These are phyloP conservation scores for Quercus gilva DNA, from an alignment of 306 rosid species.

Conservation along the genomic window DNA sequence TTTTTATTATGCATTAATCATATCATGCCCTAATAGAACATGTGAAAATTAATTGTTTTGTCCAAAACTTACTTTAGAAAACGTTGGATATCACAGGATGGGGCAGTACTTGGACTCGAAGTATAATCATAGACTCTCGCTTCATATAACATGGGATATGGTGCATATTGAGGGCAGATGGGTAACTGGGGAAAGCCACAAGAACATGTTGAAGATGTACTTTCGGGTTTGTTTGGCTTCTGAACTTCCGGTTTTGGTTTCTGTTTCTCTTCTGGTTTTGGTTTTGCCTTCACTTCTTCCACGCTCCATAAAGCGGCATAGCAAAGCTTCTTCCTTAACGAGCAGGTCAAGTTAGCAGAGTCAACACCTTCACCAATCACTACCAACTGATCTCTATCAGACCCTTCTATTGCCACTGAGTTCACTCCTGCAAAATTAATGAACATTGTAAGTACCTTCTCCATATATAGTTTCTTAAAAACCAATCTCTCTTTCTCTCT, in stretches of 20 bases:
- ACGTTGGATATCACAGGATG: neutral
- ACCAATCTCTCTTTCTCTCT: too few species aligned
- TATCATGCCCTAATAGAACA: too few species aligned
- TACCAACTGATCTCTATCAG: constrained; percentile 23
- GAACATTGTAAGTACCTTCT: neutral
- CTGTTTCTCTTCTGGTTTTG: neutral
- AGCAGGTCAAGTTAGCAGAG: constrained; percentile 9
- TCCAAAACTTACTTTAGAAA: neutral
- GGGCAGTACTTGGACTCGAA: neutral
- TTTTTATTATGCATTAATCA: too few species aligned
- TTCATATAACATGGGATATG: neutral
- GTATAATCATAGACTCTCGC: neutral
- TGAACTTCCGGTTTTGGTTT: neutral
- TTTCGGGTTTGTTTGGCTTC: neutral
- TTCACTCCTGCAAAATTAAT: constrained; percentile 16
- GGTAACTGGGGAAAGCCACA: neutral
- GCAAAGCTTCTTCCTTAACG: constrained; percentile 9
- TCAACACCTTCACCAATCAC: constrained; percentile 26
- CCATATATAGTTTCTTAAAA: too few species aligned
- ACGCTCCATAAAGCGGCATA: neutral
- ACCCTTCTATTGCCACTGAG: constrained; percentile 35
- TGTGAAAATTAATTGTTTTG: too few species aligned
- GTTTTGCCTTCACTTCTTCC: neutral
- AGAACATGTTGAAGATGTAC: too few species aligned
- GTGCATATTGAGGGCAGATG: neutral